Conservation (phyloP, 2,329 filamentous ascomycete genomes). For the Coniosporium tulheliwenetii region DNA sequence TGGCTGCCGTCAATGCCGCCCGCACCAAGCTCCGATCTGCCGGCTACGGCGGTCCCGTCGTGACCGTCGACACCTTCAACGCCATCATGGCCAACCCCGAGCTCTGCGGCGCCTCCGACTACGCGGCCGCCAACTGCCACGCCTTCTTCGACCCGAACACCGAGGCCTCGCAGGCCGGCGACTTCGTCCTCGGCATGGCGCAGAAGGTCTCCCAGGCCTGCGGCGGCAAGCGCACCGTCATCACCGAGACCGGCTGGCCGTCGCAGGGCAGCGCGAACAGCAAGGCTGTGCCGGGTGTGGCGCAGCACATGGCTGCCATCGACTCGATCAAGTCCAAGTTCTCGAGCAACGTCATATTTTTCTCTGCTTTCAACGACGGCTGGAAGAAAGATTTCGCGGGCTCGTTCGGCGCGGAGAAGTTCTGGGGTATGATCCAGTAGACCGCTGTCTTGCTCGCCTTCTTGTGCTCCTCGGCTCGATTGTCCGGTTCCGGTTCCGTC, state of each 20-base stretch:
- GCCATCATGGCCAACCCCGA: slow-evolving; percentile 52
- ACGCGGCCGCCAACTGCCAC: slow-evolving; percentile 69
- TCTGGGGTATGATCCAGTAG: slow-evolving; percentile 46
- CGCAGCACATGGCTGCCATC: slow-evolving; percentile 52
- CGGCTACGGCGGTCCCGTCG: slow-evolving; percentile 59
- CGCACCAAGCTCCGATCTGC: slow-evolving; percentile 40
- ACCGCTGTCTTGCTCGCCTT: too few species aligned
- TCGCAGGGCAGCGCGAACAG: slow-evolving; percentile 50
- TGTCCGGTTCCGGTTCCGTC: too few species aligned
- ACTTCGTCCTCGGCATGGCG: slow-evolving; percentile 46
- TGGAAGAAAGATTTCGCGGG: slow-evolving; percentile 55
- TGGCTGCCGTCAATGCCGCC: slow-evolving; percentile 41
- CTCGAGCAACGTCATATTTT: slow-evolving; percentile 47
- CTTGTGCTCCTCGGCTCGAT: too few species aligned
- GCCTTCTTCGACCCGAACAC: slow-evolving; percentile 63
- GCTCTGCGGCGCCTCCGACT: slow-evolving; percentile 60
- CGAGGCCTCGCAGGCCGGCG: slow-evolving; percentile 44
- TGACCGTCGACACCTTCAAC: slow-evolving; percentile 66
- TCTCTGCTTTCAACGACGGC: slow-evolving; percentile 62
- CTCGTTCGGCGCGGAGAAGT: slow-evolving; percentile 59
- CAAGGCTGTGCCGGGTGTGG: slow-evolving; percentile 48
- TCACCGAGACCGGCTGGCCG: slow-evolving; percentile 81
- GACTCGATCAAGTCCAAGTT: slow-evolving; percentile 48
- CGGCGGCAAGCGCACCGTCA: slow-evolving; percentile 46
- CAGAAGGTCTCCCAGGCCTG: slow-evolving; percentile 31